Evolutionary conservation across 306 rosid species (phyloP).

Genomic region (Acacia melanoxylon): DNA sequence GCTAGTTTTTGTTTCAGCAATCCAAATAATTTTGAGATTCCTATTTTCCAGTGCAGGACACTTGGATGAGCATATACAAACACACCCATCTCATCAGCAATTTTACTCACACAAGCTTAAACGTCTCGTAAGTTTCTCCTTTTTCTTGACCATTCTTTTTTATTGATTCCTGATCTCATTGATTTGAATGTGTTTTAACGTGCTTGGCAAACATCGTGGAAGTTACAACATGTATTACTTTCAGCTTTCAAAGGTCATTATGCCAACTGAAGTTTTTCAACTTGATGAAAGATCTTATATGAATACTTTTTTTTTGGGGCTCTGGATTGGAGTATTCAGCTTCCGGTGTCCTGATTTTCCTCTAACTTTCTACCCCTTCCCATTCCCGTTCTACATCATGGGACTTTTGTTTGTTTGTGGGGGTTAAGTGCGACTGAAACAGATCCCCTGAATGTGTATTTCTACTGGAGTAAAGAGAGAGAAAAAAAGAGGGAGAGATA

Average conservation of each 20-base stretch:
- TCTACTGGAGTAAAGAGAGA: not conserved
- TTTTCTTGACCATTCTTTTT: slow-evolving; percentile 11
- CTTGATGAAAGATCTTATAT: not conserved
- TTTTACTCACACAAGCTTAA: slow-evolving; percentile 83
- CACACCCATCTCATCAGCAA: slow-evolving; percentile 63
- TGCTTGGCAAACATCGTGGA: slow-evolving; percentile 1
- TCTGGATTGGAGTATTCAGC: no score
- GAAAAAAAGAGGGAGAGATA: not conserved
- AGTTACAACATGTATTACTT: slow-evolving; percentile 20
- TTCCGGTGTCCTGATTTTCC: not conserved
- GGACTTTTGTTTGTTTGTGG: not conserved
- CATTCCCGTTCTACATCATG: not conserved
- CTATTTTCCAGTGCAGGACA: slow-evolving; percentile 77
- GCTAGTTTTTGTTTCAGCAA: not conserved
- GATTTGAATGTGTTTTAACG: slow-evolving; percentile 16
- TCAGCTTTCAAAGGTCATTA: not conserved
- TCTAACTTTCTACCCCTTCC: not conserved
- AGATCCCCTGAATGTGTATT: not conserved
- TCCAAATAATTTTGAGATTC: slow-evolving; percentile 22
- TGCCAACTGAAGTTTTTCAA: slow-evolving; percentile 1
- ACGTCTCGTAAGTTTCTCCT: slow-evolving; percentile 62
- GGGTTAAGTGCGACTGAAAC: not conserved
- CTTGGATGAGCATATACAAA: slow-evolving; percentile 70
- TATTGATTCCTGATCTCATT: slow-evolving; percentile 4
- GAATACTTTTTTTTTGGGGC: not conserved